Percentiles rank a stretch among this genome's conserved stretches.
Conservation (phyloP, 495 filamentous ascomycete species). For the Podospora pseudocomata region DNA sequence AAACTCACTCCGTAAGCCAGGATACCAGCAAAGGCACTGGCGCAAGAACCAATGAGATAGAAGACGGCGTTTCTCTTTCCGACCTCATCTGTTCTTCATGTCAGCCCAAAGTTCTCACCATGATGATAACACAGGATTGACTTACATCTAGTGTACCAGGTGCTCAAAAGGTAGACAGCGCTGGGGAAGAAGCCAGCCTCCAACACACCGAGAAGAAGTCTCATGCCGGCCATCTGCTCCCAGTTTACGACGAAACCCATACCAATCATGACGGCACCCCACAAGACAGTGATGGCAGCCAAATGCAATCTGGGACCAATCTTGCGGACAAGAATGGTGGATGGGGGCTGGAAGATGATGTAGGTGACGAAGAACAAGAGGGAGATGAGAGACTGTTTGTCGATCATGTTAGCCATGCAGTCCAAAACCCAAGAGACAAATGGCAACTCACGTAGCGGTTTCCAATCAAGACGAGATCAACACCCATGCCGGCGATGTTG, state of each 20-base stretch:
- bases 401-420: background rate
- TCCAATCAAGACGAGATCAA: conserved; percentile 48
- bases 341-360: conserved; percentile 59
- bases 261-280: conserved; percentile 54
- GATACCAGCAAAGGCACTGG: conserved; percentile 60
- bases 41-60: conserved; percentile 61
- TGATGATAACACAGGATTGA: background rate
- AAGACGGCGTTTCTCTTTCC: conserved; percentile 62
- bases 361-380: conserved; percentile 68
- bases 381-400: conserved; percentile 51
- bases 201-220: conserved; percentile 58
- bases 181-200: conserved; percentile 66
- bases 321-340: conserved; percentile 54
- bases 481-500: conserved; percentile 57
- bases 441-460: conserved; percentile 33
- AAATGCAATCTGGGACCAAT: conserved; percentile 59
- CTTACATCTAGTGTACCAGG: conserved; percentile 60
- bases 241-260: conserved; percentile 58
- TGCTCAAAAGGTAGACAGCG: conserved; percentile 59
- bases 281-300: conserved; percentile 49
- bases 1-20: conserved; percentile 51
- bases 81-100: conserved; percentile 48
- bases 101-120: background rate
- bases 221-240: conserved; percentile 48
- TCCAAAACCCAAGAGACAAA: background rate